phyloP scores from a whole-genome alignment of 2,329 filamentous ascomycete species.

The Arthrobotrys pseudoclavata region DNA sequence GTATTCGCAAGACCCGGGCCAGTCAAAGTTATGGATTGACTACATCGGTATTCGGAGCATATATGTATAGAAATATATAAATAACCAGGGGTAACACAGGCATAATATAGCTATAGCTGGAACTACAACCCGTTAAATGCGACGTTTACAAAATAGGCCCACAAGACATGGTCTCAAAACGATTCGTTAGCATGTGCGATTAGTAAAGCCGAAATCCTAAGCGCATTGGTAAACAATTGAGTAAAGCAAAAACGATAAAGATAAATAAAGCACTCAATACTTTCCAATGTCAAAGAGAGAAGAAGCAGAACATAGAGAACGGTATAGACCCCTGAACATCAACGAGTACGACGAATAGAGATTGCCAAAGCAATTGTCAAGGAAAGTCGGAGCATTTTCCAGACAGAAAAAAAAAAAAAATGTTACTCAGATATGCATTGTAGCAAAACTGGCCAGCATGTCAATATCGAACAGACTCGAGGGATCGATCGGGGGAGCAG shows the following conservation, averaged over 20 bases:
- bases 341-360: conserved; percentile 4
- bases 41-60: conserved; percentile 8
- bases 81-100: conserved; percentile 29
- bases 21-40: not conserved
- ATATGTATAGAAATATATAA: conserved; percentile 3
- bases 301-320: conserved; percentile 6
- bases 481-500: conserved; percentile 12
- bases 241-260: not conserved
- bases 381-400: conserved; percentile 12
- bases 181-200: conserved; percentile 11
- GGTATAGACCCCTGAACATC: not conserved
- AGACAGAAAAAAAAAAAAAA: not conserved
- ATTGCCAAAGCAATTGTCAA: not conserved
- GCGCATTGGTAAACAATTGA: conserved; percentile 11
- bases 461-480: conserved; percentile 5
- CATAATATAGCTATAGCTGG: conserved; percentile 20
- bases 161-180: conserved; percentile 19
- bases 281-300: not conserved
- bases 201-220: conserved; percentile 12
- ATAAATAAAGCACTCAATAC: not conserved
- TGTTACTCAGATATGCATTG: conserved; percentile 1
- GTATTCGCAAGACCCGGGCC: not conserved
- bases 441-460: conserved; percentile 12
- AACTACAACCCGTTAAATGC: conserved; percentile 4
- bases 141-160: conserved; percentile 9